A percentile compares a stretch with the other conserved stretches of the same genome.
phyloP scores from a whole-genome alignment of 2,329 filamentous ascomycete genomes.

The Elsinoe necatrix region DNA sequence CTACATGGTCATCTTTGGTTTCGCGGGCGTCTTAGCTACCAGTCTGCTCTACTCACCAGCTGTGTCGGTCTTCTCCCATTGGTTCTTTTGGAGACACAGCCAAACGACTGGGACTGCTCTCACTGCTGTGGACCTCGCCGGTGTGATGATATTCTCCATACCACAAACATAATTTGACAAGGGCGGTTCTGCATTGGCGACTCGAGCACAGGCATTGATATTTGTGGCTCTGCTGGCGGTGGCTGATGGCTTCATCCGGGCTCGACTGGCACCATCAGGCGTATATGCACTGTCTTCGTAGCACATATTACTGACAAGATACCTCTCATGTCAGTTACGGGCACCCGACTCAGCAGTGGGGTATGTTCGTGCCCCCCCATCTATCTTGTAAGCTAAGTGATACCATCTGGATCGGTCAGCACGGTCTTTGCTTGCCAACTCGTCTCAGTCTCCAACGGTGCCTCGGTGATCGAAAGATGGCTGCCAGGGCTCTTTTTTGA shows the following conservation, averaged over 20 bases:
- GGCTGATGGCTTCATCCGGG: conserved; percentile 33
- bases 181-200: conserved; percentile 40
- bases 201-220: conserved; percentile 37
- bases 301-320: conserved; percentile 33
- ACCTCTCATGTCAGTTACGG: conserved; percentile 35
- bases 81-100: conserved; percentile 65
- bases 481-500: conserved; percentile 70
- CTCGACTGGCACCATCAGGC: conserved; percentile 34
- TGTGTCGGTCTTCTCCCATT: conserved; percentile 70
- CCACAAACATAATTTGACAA: conserved; percentile 34
- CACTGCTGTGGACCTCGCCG: conserved; percentile 49
- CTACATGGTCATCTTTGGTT: conserved; percentile 68
- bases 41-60: conserved; percentile 77
- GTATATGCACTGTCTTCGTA: conserved; percentile 35
- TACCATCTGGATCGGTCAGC: conserved; percentile 52
- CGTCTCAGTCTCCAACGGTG: conserved; percentile 69
- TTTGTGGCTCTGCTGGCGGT: conserved; percentile 33
- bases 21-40: conserved; percentile 63
- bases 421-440: conserved; percentile 61
- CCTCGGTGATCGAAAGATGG: conserved; percentile 65
- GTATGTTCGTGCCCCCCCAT: conserved; percentile 58
- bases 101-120: conserved; percentile 72
- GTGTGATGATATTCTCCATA: conserved; percentile 39
- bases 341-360: conserved; percentile 42
- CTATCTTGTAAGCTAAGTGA: conserved; percentile 69